Base-by-base conservation (phyloP, 768 basidiomycete genomes). In the Kwoniella bestiolae region DNA sequence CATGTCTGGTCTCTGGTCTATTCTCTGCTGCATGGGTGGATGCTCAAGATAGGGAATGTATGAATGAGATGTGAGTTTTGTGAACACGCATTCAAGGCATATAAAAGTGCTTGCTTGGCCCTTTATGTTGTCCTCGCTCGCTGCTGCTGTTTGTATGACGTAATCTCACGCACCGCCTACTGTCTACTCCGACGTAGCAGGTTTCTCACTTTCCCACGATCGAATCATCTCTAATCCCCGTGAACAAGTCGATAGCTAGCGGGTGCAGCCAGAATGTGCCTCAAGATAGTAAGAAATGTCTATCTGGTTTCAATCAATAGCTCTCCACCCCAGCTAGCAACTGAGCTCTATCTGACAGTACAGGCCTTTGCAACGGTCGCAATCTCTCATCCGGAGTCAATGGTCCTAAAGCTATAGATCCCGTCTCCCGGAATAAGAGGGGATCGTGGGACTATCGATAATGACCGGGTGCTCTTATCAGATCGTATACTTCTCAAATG, bases 361-460 rank as follows among this genome's bases (percentile, higher is more conserved):
- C 57, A 1, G 67, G 50, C 16, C 51, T 41, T 32, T 52, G 29
- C 45, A 52, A 58, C 23, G 67, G 67, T 18, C 23, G 11, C 14
- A 31, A 38, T 28, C 29, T 35, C 56, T 70, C 64, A 35, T 69
- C 66, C 1, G 61, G 69, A 7, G 68, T 52, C 2, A 69, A 14
- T 5, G 53, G 57, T 8, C 66, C 65, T 8, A 26, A n/a, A 9
- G 56, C 35, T 38, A 53, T 61, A 18, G 66, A 41, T 28, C 69
- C 69, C 1, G 69, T 71, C 12, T 55, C 26, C 3, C 63, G 66
- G 65, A 76, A 73, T 26, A 64, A 45, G 60, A 71, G 44, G 44
- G 74, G 71, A 45, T 76, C 74, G 60, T 76, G 74, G 6, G 71
- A 71, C 71, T 73, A 32, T 16, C 31, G 18, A 18, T 12, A 41